Conservation (phyloP, 306 rosid species). For the Quercus variabilis region DNA sequence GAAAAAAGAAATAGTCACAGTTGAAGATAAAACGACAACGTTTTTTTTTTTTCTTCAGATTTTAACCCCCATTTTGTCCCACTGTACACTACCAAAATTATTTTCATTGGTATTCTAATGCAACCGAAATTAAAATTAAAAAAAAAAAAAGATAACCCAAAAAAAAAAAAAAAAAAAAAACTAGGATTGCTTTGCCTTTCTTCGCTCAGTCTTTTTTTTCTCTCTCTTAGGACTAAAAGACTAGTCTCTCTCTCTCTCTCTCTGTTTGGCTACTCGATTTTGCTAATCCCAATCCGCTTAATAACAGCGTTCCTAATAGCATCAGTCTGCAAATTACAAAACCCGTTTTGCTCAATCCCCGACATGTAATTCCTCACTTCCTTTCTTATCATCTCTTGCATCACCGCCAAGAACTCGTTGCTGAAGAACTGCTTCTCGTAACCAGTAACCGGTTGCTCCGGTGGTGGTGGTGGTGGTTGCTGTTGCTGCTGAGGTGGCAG, state of each 20-base stretch:
- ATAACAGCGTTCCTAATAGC: conserved; percentile 56
- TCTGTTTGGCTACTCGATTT: conserved; percentile 36
- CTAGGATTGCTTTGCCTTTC: not conserved
- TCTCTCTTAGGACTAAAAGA: not conserved
- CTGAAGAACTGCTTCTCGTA: conserved; percentile 55
- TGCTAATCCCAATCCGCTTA: conserved; percentile 55
- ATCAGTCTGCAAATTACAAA: conserved; percentile 43
- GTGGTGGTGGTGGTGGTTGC: not conserved
- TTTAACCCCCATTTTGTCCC: conserved; percentile 12
- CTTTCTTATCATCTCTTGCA: conserved; percentile 79
- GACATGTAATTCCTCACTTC: conserved; percentile 80
- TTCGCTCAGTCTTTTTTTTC: not conserved
- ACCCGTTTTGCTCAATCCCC: conserved; percentile 61
- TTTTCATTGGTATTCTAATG: conserved; percentile 28
- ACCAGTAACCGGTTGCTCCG: conserved; percentile 3
- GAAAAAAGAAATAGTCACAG: not conserved
- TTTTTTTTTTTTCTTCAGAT: not conserved
- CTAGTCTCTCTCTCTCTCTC: too few species aligned
- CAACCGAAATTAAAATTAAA: not conserved
- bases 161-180: conserved; percentile 12
- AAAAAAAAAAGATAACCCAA: not conserved
- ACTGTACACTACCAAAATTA: conserved; percentile 52
- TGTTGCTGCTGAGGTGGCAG: not conserved
- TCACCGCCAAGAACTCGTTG: conserved; percentile 52
- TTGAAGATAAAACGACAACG: not conserved